phyloP scores from a whole-genome alignment of 148 eudicot species.

The Mesembryanthemum crystallinum region DNA sequence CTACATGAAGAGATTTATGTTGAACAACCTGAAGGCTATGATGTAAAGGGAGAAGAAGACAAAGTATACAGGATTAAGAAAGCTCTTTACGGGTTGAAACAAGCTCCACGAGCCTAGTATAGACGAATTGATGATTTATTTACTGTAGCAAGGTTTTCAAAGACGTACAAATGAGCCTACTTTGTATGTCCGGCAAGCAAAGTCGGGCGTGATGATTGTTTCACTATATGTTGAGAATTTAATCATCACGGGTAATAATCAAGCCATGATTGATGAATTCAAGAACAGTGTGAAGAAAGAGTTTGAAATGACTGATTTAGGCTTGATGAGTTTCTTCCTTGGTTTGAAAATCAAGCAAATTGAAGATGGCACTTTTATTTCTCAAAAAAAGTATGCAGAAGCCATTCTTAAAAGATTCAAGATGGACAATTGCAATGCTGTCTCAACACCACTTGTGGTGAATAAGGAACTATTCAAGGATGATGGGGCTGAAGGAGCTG shows the following conservation, averaged over 20 bases:
- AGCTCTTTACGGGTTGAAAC: constrained; percentile 20
- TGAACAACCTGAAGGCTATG: neutral
- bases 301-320: neutral
- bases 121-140: neutral
- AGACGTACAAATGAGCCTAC: constrained; percentile 1
- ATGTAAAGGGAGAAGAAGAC: neutral
- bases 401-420: neutral
- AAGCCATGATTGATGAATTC: neutral
- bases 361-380: neutral
- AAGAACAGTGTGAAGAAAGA: neutral
- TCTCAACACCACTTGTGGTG: too few species aligned
- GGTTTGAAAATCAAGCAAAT: neutral
- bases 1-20: constrained; percentile 18
- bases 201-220: neutral
- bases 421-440: neutral
- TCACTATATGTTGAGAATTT: neutral
- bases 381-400: neutral
- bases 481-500: neutral
- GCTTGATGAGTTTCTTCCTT: neutral
- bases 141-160: neutral
- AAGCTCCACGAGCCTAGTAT: constrained; percentile 19
- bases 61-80: neutral
- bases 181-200: neutral
- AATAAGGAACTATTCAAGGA: neutral
- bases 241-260: neutral